Base-by-base conservation (phyloP, 176 grass and related monocot species). In the Cymbopogon citratus region DNA sequence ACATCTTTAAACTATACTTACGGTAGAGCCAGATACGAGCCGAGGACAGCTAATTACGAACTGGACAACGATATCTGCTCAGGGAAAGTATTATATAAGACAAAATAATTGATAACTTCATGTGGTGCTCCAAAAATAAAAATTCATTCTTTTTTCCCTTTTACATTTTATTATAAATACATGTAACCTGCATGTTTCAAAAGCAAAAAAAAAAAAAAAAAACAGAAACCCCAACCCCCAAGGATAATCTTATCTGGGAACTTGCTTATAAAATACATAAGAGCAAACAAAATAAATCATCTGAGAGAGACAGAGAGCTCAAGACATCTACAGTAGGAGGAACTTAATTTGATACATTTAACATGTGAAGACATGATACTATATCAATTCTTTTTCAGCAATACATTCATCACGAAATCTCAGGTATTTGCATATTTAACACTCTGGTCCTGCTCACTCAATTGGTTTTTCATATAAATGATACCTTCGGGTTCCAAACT, bases 11-110 rank as follows among this genome's bases (percentile, higher is more conserved):
- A 81, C 41, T 29, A n/a, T 59, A 75, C 91, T 95, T 87, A 99
- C 96, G 77, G 85, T 83, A 79, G 85, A 85, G 67, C 92, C 89
- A 71, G 83, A 54, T 77, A 65, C 77, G 36, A 95, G 52, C 45
- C 71, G 85, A 80, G 92, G 87, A 60, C 89, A 95, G 66, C 89
- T 95, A 85, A 99, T 93, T 34, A 90, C 66, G 71, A 99, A 99
- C 18, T 99, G 96, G 75, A 93, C 85, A 86, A 93, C 80, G 35
- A 77, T 83, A 87, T 91, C 96, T 99, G 89, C 43, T 78, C 65
- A 69, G 31, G 63, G 51, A 75, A 86, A 75, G 78, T 36, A 71
- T 21, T 46, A 79, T 33, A 70, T 27, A 67, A 90, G 8, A 46
- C 21, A 38, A 77, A 69, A 68, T 78, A 48, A 40, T 29, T 24